Conservation (phyloP, 176 grass and related monocot genomes). For the Saccharum officinarum region DNA sequence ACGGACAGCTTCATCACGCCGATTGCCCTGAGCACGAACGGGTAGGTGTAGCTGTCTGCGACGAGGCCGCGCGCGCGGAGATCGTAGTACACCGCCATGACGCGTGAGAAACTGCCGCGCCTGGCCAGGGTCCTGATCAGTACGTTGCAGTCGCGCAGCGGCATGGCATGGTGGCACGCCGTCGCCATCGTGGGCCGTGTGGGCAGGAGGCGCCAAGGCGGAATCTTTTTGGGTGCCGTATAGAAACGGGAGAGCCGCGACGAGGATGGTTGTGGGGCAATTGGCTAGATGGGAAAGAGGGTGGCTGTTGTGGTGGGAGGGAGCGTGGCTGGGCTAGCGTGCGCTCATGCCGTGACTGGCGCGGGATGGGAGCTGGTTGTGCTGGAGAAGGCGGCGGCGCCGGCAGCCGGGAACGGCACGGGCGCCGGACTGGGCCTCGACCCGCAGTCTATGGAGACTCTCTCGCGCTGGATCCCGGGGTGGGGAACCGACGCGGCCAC, state of each 20-base stretch:
- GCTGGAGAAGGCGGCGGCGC: slow-evolving; percentile 69
- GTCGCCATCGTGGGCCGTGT: slow-evolving; percentile 33
- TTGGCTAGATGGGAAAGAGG: slow-evolving; percentile 36
- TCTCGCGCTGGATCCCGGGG: slow-evolving; percentile 63
- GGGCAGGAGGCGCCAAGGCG: slow-evolving; percentile 18
- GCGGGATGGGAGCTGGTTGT: slow-evolving; percentile 65
- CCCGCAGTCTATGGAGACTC: slow-evolving; percentile 61
- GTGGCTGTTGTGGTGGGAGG: slow-evolving; percentile 78
- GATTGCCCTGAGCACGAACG: slow-evolving; percentile 60
- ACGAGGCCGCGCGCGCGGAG: slow-evolving; percentile 48
- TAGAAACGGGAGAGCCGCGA: slow-evolving; percentile 8
- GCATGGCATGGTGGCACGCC: slow-evolving; percentile 33
- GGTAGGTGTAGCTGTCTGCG: slow-evolving; percentile 75
- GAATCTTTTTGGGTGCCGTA: slow-evolving; percentile 18
- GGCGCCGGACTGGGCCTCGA: slow-evolving; percentile 79
- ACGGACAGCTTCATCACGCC: slow-evolving; percentile 41
- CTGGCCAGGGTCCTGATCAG: slow-evolving; percentile 56
- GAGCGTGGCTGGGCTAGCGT: slow-evolving; percentile 74
- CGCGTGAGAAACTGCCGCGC: slow-evolving; percentile 29
- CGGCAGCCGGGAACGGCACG: slow-evolving; percentile 52
- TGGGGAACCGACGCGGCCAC: slow-evolving; percentile 38
- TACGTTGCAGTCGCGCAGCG: slow-evolving; percentile 54
- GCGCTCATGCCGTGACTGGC: slow-evolving; percentile 66
- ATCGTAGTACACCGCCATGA: slow-evolving; percentile 52
- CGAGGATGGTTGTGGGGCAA: not conserved